A percentile compares a stretch with the other conserved stretches of the same genome.
phyloP scores from a whole-genome alignment of 169 alveolate species.

The Plasmodium chabaudi region DNA sequence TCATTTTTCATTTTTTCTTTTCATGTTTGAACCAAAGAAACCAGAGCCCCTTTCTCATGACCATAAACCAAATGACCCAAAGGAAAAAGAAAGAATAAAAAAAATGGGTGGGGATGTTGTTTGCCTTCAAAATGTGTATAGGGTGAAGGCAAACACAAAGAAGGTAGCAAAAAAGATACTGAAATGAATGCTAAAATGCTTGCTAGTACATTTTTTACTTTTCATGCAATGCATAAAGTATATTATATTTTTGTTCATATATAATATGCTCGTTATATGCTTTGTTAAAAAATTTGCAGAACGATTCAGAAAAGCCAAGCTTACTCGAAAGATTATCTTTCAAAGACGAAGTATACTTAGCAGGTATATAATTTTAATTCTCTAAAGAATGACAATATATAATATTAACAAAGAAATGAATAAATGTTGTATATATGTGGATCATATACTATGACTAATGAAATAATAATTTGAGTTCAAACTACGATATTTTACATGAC shows the following conservation, averaged over 20 bases:
- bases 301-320: constrained; percentile 12
- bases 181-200: not conserved
- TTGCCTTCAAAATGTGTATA: constrained; percentile 65
- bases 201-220: too few species aligned
- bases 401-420: too few species aligned
- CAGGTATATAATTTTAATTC: constrained; percentile 19
- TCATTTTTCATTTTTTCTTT: too few species aligned
- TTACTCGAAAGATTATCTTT: constrained; percentile 43
- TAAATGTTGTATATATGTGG: too few species aligned
- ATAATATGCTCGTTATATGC: not conserved
- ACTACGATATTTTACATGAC: not conserved
- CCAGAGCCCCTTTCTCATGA: constrained; percentile 44
- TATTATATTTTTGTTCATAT: not conserved
- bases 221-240: too few species aligned
- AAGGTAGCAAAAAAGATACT: constrained; percentile 21
- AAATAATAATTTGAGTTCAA: too few species aligned
- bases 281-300: not conserved
- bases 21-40: constrained; percentile 4
- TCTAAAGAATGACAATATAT: not conserved
- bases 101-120: constrained; percentile 75
- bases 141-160: constrained; percentile 58
- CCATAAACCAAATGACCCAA: constrained; percentile 75
- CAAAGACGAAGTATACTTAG: constrained; percentile 68
- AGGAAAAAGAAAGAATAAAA: constrained; percentile 71
- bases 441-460: too few species aligned